Evolutionary conservation across 805 yeast species (phyloP).

Genomic region (Wickerhamomyces tratensis): DNA sequence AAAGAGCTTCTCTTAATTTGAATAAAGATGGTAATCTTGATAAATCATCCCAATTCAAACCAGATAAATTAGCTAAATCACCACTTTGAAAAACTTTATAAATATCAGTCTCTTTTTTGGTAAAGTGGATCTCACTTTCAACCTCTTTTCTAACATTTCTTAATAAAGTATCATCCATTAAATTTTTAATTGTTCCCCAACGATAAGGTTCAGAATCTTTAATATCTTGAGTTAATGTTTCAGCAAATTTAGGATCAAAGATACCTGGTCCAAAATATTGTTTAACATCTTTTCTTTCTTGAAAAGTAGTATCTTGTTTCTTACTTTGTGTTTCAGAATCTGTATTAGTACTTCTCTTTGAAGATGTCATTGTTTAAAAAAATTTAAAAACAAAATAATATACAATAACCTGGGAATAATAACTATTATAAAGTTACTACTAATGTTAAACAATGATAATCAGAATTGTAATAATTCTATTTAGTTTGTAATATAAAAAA

Average conservation of each 20-base stretch:
- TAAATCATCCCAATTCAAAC: constrained; percentile 68
- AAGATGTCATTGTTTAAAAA: neutral
- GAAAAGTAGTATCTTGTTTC: constrained; percentile 8
- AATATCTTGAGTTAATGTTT: constrained; percentile 33
- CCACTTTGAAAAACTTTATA: constrained; percentile 87
- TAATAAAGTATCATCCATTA: constrained; percentile 69
- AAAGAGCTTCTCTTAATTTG: constrained; percentile 78
- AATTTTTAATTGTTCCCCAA: constrained; percentile 77
- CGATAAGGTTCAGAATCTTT: constrained; percentile 63
- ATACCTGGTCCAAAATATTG: constrained; percentile 37
- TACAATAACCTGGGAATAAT: no score
- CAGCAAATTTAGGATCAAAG: constrained; percentile 32
- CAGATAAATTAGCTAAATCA: constrained; percentile 86
- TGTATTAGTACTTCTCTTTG: neutral
- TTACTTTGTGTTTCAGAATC: neutral
- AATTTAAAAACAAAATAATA: no score
- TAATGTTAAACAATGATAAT: no score
- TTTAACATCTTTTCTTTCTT: constrained; percentile 21
- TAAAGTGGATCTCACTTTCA: constrained; percentile 73
- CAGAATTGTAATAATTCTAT: no score
- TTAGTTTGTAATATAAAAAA: no score
- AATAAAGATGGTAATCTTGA: constrained; percentile 64
- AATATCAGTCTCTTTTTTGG: constrained; percentile 94
- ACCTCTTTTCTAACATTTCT: constrained; percentile 81
- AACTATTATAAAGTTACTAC: no score